Conservation (phyloP, 2,329 filamentous ascomycete species). For the Bertia moriformis region DNA sequence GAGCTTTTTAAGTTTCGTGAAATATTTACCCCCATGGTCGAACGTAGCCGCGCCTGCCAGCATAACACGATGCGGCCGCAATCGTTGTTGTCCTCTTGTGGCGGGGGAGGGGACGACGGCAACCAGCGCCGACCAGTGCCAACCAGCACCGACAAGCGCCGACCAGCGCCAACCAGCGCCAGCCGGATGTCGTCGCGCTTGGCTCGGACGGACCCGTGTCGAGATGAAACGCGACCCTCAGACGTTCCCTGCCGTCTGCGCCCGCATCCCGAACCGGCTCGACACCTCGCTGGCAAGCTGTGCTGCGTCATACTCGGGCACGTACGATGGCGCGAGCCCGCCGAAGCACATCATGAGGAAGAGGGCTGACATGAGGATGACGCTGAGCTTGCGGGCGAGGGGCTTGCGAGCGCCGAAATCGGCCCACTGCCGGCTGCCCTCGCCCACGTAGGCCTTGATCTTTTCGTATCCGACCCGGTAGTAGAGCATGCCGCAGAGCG, state of each 20-base stretch:
- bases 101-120: too few relatives aligned
- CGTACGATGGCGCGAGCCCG: constrained; percentile 47
- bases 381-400: constrained; percentile 60
- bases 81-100: too few relatives aligned
- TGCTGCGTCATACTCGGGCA: constrained; percentile 35
- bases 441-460: constrained; percentile 63
- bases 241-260: constrained; percentile 5
- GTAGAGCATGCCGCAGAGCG: constrained; percentile 65
- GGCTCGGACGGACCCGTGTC: constrained; percentile 1
- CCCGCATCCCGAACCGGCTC: constrained; percentile 29
- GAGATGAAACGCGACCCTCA: constrained; percentile 8
- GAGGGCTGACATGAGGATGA: constrained; percentile 49
- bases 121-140: too few relatives aligned
- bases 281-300: constrained; percentile 31
- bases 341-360: constrained; percentile 58
- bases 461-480: constrained; percentile 77
- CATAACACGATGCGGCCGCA: too few relatives aligned
- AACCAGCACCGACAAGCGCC: too few relatives aligned
- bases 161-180: constrained; percentile 8
- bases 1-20: too few relatives aligned
- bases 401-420: constrained; percentile 72
- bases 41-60: too few relatives aligned
- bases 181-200: constrained; percentile 18
- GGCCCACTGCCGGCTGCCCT: constrained; percentile 65
- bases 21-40: too few relatives aligned